Evolutionary conservation across 2,329 filamentous ascomycete species (phyloP), one percentile per base, ranked within the genome.

Genomic region (Alternaria panax): DNA sequence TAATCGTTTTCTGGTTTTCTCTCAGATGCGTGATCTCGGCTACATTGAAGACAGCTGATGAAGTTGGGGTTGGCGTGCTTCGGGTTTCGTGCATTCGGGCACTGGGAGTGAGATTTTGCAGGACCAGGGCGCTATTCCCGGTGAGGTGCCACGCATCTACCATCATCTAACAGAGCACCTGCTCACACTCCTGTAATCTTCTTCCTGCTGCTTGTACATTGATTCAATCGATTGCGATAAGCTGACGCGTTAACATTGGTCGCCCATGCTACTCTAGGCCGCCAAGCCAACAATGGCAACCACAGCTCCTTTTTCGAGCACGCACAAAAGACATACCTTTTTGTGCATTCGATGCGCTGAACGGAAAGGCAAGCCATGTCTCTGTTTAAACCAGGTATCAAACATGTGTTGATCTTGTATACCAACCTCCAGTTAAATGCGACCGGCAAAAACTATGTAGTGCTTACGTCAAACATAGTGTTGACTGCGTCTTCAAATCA

Each of bases 361-460:
- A 20, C 66, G 70, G 32, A 72, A 72, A 54, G 70, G 30, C 30
- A 34, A 34, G 30, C 16, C 30, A 16, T 34, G 14, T 34, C 71
- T 41, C 7, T n/a, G 34, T 36, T 3, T 16, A 18, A 7, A 7
- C 34, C n/a, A 16, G 8, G 8, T 18, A 8, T 36, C 16, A 7
- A 7, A 36, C 16, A 36, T n/a, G 16, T 7, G n/a, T 16, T 36
- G 34, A 36, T 16, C 4, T 36, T 36, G 34, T 36, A 36, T 7
- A 18, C n/a, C 6, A 8, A 16, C 16, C 6, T 5, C 12, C 8
- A 18, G 34, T 36, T 7, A 71, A 66, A 51, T 72, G 69, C 36
- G 67, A 72, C 27, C 64, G 66, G 2, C 63, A 68, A n/a, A 64
- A 11, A 14, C 69, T 68, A 5, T 72, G 69, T 50, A 50, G 60